Evolutionary conservation across 148 eudicot genomes (phyloP).

Genomic region (Camellia sinensis): DNA sequence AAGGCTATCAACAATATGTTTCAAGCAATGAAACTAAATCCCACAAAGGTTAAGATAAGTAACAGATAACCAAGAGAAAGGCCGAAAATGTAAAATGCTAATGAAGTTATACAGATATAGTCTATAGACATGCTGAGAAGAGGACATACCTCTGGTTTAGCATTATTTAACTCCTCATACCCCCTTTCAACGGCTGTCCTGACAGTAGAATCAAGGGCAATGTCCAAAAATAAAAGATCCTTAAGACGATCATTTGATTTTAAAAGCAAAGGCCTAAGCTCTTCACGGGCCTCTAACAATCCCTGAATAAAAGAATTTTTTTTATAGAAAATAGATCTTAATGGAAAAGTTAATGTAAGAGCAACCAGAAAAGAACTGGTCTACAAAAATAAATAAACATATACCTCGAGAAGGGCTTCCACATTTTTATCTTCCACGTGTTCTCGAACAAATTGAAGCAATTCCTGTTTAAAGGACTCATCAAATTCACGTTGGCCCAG

Average conservation of each 20-base stretch:
- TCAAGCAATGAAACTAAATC: neutral
- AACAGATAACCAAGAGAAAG: neutral
- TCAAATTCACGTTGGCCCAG: constrained; percentile 7
- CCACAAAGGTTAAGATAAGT: neutral
- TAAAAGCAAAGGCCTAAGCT: constrained; percentile 66
- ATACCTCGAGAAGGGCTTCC: constrained; percentile 86
- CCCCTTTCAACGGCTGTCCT: constrained; percentile 94
- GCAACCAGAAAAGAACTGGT: neutral
- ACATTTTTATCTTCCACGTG: constrained; percentile 89
- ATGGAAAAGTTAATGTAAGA: neutral
- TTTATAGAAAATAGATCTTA: neutral
- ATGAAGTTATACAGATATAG: neutral
- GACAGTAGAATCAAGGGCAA: constrained; percentile 87
- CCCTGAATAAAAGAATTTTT: constrained; percentile 44
- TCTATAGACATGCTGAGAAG: constrained; percentile 5
- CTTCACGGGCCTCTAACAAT: constrained; percentile 82
- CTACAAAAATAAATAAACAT: neutral
- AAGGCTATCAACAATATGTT: neutral
- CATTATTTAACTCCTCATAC: constrained; percentile 78
- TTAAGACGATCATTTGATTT: constrained; percentile 70
- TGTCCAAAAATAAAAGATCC: constrained; percentile 89
- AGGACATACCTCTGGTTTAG: constrained; percentile 77
- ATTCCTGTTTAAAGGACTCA: constrained; percentile 42
- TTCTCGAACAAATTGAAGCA: constrained; percentile 73
- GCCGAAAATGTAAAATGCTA: neutral